These are phyloP conservation scores for Boletus rubescentipes DNA, from an alignment of 768 basidiomycete genomes.

Conservation along the genomic window DNA sequence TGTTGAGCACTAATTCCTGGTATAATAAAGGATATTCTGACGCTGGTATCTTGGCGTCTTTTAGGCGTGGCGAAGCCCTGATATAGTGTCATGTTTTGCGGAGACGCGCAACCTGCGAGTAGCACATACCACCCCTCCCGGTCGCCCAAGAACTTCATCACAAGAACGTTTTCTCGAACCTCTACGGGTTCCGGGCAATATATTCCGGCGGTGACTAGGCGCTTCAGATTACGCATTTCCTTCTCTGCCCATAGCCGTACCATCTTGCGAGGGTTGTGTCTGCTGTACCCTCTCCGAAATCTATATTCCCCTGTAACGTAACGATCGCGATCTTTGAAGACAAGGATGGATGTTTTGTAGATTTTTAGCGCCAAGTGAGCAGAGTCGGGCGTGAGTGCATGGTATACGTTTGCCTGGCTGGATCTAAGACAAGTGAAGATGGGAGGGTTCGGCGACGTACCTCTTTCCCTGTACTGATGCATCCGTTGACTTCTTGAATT, in stretches of 20 bases:
- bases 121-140: conserved; percentile 71
- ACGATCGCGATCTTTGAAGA: conserved; percentile 96
- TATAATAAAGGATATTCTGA: conserved; percentile 63
- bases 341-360: conserved; percentile 96
- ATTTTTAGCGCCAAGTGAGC: conserved; percentile 90
- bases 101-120: background rate
- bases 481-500: conserved; percentile 90
- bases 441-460: conserved; percentile 38
- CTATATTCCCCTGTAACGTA: conserved; percentile 96
- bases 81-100: background rate
- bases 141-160: conserved; percentile 91
- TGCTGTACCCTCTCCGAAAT: conserved; percentile 88
- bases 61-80: conserved; percentile 91
- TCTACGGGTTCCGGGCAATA: conserved; percentile 87
- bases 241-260: conserved; percentile 99
- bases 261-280: conserved; percentile 96
- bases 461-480: conserved; percentile 98
- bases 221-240: conserved; percentile 93
- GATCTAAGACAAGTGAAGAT: conserved; percentile 2
- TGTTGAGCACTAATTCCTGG: conserved; percentile 70
- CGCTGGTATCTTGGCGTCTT: conserved; percentile 71
- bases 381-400: conserved; percentile 60
- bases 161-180: conserved; percentile 94
- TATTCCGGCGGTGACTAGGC: conserved; percentile 80
- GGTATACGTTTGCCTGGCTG: conserved; percentile 92